Evolutionary conservation across 1,284 basidiomycete genomes (phyloP).

Genomic region (Psilocybe mexicana): DNA sequence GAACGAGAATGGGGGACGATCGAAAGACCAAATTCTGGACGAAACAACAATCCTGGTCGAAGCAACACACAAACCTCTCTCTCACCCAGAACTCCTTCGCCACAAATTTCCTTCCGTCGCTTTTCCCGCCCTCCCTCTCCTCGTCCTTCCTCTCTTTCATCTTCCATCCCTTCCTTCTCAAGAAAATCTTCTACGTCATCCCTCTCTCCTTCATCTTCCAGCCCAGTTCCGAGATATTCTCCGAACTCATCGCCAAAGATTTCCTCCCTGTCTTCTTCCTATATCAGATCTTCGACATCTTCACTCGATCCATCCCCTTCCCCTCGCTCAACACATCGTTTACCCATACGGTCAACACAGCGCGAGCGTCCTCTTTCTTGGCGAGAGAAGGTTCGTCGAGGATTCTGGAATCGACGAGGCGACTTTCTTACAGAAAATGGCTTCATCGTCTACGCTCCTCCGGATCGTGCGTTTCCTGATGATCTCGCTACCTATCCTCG

Average conservation of each 20-base stretch:
- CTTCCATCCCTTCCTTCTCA: not conserved
- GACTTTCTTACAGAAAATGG: constrained; percentile 55
- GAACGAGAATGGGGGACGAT: not conserved
- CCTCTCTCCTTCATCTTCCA: not conserved
- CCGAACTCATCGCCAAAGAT: not conserved
- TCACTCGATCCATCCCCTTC: not conserved
- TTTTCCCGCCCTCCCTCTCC: not conserved
- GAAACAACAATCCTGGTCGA: not conserved
- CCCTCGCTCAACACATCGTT: not conserved
- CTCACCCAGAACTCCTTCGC: not conserved
- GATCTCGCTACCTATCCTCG: constrained; percentile 67
- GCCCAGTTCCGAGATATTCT: not conserved
- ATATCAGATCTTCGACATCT: not conserved
- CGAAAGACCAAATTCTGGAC: not conserved
- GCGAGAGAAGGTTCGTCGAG: constrained; percentile 38
- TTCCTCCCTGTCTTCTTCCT: not conserved
- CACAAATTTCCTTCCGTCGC: not conserved
- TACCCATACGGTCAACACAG: not conserved
- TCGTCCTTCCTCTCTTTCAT: not conserved
- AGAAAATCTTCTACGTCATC: not conserved
- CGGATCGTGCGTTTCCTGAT: constrained; percentile 45
- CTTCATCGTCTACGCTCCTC: constrained; percentile 62
- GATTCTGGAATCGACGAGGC: constrained; percentile 66
- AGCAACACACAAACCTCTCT: not conserved
- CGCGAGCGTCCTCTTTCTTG: not conserved